Base-by-base conservation (phyloP, 352 stramenopile species). In the Globisporangium solare region DNA sequence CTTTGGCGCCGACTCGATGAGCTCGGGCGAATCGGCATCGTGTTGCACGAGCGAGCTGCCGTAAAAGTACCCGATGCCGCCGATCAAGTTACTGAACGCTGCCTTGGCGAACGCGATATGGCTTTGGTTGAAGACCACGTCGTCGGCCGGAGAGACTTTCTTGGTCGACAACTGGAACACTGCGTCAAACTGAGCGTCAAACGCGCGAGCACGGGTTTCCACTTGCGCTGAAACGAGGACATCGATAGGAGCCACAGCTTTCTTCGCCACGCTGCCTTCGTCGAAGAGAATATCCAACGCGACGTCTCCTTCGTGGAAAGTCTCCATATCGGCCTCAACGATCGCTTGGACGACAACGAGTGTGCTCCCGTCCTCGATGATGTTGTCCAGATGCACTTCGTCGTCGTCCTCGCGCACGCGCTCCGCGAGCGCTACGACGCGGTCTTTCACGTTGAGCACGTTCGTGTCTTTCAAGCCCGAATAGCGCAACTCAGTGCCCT, bases 51-150 rank as follows among this genome's bases (percentile, higher is more conserved):
- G 55, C 21, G 79, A 89, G 31, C 76, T 89, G 41, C 92, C 92
- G 53, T 95, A 88, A 53, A 98, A 98, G 68, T 88, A 97, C 15
- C 88, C 81, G 13, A 89, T 86, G 14, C 92, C 89, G 21, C 88
- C 92, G 22, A 98, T 72, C 32, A 97, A 69, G 47, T 97, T 97
- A 47, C 84, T 92, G 63, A 98, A 86, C 32, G 85, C 89, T 3
- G 86, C 85, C 56, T 92, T 76, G 0, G 86, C 89, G 56, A 95
- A 91, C 12, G 66, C 61, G 17, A 89, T 53, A n/a, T 93, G 59
- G 40, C 64, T 86, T 15, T 61, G 53, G 39, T 88, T 86, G 39
- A 83, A 87, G 0, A 18, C 24, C 21, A 50, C 27, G 15, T 8
- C 18, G n/a, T 12, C 27, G 24, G 27, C 10, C 5, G 5, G 27